These are phyloP conservation scores for Vigna angularis DNA, from an alignment of 306 rosid species.

Conservation along the genomic window DNA sequence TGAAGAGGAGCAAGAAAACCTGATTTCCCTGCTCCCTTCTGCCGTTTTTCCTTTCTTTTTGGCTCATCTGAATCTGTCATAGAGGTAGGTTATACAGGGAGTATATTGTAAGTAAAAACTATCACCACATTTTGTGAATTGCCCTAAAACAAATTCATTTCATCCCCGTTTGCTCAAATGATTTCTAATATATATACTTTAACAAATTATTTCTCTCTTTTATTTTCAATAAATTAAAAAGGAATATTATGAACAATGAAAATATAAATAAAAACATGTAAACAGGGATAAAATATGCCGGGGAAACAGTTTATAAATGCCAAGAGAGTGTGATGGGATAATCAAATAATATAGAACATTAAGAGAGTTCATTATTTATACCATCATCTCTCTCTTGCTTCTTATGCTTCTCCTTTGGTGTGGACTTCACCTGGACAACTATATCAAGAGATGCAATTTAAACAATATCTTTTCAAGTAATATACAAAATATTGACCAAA, in stretches of 20 bases:
- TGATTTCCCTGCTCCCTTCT: constrained; percentile 70
- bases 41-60: constrained; percentile 64
- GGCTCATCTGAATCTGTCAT: constrained; percentile 60
- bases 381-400: constrained; percentile 68
- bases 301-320: constrained; percentile 11
- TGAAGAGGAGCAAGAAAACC: constrained; percentile 83
- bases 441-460: constrained; percentile 51
- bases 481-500: constrained; percentile 35
- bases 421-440: constrained; percentile 64
- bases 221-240: not conserved
- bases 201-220: not conserved
- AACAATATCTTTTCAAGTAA: constrained; percentile 8
- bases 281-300: constrained; percentile 10
- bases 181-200: not conserved
- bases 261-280: constrained; percentile 21
- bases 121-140: constrained; percentile 14
- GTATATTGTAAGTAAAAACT: constrained; percentile 32
- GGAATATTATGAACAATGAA: constrained; percentile 16
- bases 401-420: constrained; percentile 62
- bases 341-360: constrained; percentile 16
- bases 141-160: constrained; percentile 6
- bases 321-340: constrained; percentile 26
- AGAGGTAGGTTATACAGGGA: constrained; percentile 22
- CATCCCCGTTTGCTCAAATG: constrained; percentile 17
- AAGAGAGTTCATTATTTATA: constrained; percentile 38